These are phyloP conservation scores for Hyparrhenia diplandra DNA, from an alignment of 176 grass and related monocot species.

Conservation along the genomic window DNA sequence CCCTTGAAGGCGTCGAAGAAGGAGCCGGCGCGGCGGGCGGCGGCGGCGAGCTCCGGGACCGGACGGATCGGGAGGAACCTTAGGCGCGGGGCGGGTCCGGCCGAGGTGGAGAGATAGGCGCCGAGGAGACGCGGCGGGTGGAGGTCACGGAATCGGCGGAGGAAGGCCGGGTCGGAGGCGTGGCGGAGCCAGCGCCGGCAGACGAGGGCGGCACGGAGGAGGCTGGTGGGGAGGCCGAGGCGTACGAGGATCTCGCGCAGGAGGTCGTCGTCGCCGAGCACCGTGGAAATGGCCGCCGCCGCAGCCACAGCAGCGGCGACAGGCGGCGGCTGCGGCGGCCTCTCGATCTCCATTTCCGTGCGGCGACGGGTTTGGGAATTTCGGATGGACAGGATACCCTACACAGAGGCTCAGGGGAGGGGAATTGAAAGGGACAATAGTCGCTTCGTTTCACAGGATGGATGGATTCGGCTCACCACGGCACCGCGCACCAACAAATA, in stretches of 20 bases:
- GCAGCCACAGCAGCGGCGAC: neutral
- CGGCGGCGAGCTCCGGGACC: constrained; percentile 12
- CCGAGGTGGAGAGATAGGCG: neutral
- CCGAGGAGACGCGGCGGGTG: constrained; percentile 27
- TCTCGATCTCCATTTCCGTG: neutral
- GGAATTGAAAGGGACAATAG: neutral
- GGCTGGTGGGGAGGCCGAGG: neutral
- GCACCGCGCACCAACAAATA: neutral
- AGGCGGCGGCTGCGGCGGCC: neutral
- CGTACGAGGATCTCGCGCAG: constrained; percentile 37
- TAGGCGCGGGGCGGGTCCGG: neutral
- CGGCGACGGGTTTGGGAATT: neutral
- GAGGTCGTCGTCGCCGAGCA: constrained; percentile 26
- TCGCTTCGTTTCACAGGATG: too few relatives aligned
- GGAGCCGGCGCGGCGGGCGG: constrained; percentile 6
- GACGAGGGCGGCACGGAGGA: constrained; percentile 20
- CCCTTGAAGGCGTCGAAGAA: constrained; percentile 5
- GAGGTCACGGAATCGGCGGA: neutral
- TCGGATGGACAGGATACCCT: neutral
- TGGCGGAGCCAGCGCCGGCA: constrained; percentile 9
- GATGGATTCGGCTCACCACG: neutral
- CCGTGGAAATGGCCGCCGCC: neutral
- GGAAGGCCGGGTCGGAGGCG: constrained; percentile 16
- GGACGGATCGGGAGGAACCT: constrained; percentile 16
- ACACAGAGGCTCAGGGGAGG: neutral